Evolutionary conservation across 192 early-diverging fungal species (phyloP), one percentile per base, ranked within the genome.

Genomic region (Funneliformis geosporum): DNA sequence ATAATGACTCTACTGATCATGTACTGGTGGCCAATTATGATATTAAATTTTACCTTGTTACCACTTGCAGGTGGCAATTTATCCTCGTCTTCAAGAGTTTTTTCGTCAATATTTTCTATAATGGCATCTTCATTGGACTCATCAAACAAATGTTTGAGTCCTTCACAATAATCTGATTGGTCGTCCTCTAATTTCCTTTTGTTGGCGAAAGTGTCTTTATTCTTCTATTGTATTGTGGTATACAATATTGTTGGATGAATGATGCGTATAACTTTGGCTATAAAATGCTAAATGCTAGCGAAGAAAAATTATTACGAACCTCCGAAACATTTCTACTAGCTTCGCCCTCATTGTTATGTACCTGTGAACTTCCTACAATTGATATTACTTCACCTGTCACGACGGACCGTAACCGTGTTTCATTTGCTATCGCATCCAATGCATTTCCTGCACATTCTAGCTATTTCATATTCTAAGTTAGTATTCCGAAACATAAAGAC

Each of bases 21-120:
- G 50, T 47, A 73, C 71, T 73, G 71, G 23, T 73, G 71, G 23
- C 43, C 72, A 73, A 44, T 44, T 7, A 44, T 44, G 43, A 44
- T 44, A 55, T 42, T 59, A 73, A 60, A 73, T 4, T 60, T 73
- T 73, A 73, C 47, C 46, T 73, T 73, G 27, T 25, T 50, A 33
- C 47, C 71, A 73, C 46, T 11, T 27, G 71, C 71, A 55, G 55
- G 25, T 59, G 72, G 72, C 23, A 73, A 73, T 50, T 28, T 73
- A 38, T n/a, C 55, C 50, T 73, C 72, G 12, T 73, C 72, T 47
- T 59, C 72, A 14, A 73, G 72, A 60, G 72, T 27, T 55, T 73
- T 50, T 73, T 73, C 72, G 25, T 73, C 69, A 47, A 72, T 72
- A 42, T 72, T 72, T 47, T 33, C 69, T 18, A 72, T 72, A 44